Conservation (phyloP, 768 basidiomycete species). For the Termitomyces sp. region DNA sequence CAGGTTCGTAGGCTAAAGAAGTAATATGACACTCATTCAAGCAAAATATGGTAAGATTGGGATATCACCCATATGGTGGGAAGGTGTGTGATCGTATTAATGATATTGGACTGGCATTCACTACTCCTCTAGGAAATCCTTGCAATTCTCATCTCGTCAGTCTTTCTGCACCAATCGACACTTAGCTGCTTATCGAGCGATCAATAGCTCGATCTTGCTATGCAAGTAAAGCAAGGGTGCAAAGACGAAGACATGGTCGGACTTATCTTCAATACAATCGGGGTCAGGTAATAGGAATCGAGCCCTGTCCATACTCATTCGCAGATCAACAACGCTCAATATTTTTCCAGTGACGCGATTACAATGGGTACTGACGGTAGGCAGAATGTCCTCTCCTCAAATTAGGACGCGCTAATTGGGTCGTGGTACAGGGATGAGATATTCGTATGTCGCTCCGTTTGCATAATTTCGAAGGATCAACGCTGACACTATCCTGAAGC, state of each 20-base stretch:
- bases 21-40: background rate
- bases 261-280: constrained; percentile 80
- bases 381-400: constrained; percentile 6
- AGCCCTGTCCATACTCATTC: background rate
- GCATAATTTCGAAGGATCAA: background rate
- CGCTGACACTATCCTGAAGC: constrained; percentile 27
- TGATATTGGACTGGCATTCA: background rate
- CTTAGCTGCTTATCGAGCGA: background rate
- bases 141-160: constrained; percentile 77
- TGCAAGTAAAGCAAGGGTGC: constrained; percentile 79
- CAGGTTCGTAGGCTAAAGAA: constrained; percentile 43
- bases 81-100: constrained; percentile 42
- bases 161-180: background rate
- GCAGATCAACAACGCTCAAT: background rate
- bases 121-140: constrained; percentile 57
- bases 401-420: background rate
- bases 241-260: constrained; percentile 77
- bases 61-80: constrained; percentile 89
- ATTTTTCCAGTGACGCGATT: constrained; percentile 61
- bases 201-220: constrained; percentile 67
- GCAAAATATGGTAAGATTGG: constrained; percentile 52
- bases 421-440: constrained; percentile 64
- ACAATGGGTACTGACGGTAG: constrained; percentile 86
- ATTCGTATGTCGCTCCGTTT: constrained; percentile 53
- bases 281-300: constrained; percentile 57